phyloP scores from a whole-genome alignment of 495 filamentous ascomycete species.

The Extremus antarcticus region DNA sequence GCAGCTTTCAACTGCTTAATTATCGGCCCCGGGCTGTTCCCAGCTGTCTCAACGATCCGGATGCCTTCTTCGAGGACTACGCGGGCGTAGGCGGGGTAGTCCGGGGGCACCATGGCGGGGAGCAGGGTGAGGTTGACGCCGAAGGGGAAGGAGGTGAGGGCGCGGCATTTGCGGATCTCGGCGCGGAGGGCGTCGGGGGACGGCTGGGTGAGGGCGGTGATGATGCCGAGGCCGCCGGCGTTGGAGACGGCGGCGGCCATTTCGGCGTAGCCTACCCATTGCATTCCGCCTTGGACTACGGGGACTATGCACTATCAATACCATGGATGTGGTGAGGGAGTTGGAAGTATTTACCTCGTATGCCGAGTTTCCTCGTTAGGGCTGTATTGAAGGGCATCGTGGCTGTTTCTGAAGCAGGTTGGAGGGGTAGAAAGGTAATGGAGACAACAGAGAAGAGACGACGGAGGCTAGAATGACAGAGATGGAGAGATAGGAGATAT shows the following conservation, averaged over 20 bases:
- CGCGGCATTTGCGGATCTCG: slow-evolving; percentile 79
- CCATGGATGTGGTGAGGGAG: neutral
- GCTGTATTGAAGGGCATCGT: slow-evolving; percentile 88
- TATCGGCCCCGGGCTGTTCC: slow-evolving; percentile 85
- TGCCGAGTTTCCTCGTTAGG: slow-evolving; percentile 79
- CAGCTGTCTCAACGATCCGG: slow-evolving; percentile 91
- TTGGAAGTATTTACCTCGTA: slow-evolving; percentile 47
- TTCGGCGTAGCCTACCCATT: slow-evolving; percentile 84
- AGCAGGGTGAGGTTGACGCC: slow-evolving; percentile 94
- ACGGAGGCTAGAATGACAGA: no score
- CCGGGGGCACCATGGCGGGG: slow-evolving; percentile 74
- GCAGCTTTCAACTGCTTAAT: slow-evolving; percentile 80
- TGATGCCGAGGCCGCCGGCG: slow-evolving; percentile 83
- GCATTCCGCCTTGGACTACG: slow-evolving; percentile 97
- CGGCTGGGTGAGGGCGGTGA: slow-evolving; percentile 90
- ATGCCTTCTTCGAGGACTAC: slow-evolving; percentile 89
- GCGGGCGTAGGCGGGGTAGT: slow-evolving; percentile 87
- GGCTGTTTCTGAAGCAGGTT: neutral
- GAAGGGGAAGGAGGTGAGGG: slow-evolving; percentile 81
- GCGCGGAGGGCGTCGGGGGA: slow-evolving; percentile 84
- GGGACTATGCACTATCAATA: slow-evolving; percentile 49
- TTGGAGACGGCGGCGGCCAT: slow-evolving; percentile 90
- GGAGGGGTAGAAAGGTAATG: neutral
- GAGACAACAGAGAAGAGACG: neutral
- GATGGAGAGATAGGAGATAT: neutral